Base-by-base conservation (phyloP, 352 stramenopile genomes). In the Thalassiosira hispida region DNA sequence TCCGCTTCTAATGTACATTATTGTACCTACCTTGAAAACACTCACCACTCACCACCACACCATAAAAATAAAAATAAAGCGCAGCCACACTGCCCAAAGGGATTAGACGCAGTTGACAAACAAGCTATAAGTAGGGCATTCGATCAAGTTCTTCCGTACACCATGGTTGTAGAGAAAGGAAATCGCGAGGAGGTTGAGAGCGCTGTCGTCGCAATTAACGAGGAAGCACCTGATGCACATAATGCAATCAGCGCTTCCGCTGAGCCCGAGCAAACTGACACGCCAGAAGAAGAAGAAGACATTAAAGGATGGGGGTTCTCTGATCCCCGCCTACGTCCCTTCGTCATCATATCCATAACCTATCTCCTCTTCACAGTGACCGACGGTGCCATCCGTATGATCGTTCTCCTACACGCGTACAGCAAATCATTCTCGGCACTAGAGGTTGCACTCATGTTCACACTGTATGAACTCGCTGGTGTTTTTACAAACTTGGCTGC, bases 301-400 rank as follows among this genome's bases (percentile, higher is more conserved):
- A 74, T 68, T 31, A 80, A 82, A 62, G 75, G 67, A 56, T 84
- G 70, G 70, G 75, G 63, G n/a, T 77, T 84, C 57, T 68, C 61
- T 9, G 78, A 86, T 33, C 73, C 77, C 31, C 66, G 66, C 29
- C 83, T 94, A 25, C 79, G 86, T 44, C 89, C 89, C 11, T 94
- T 94, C 77, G 79, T 92, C 27, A 92, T 94, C 63, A 94, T 94
- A 18, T 88, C 77, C 56, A 91, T 90, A 12, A 85, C 74, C 20
- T 95, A 94, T 61, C 85, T 94, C 18, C 73, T 95, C 18, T 95
- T 94, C 72, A 95, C 91, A 11, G 85, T 95, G 47, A 95, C 91
- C 7, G 91, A 95, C 81, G 91, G 91, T 22, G 91, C 91, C 40
- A 93, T 95, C 61, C 84, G 91, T 25, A 93, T 94, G 81, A 94